Percentiles rank a stretch among this genome's conserved stretches.
phyloP scores from a whole-genome alignment of 768 basidiomycete species.

The Leccinum boreale region DNA sequence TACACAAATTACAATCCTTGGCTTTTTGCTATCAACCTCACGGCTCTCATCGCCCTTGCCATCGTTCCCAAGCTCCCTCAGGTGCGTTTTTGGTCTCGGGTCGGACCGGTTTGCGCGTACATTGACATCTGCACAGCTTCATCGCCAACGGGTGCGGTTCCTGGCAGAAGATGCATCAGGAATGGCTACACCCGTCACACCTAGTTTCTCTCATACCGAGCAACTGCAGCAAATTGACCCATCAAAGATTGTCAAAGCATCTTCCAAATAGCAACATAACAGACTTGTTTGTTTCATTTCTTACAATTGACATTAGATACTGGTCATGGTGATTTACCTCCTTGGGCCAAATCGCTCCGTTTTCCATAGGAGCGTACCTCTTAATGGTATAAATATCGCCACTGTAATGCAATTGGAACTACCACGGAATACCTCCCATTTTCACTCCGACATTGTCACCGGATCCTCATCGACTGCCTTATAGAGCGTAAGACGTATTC shows the following conservation, averaged over 20 bases:
- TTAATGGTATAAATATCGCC: constrained; percentile 34
- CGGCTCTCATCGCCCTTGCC: constrained; percentile 70
- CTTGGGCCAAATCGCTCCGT: constrained; percentile 9
- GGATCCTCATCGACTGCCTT: constrained; percentile 11
- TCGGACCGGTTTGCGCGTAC: constrained; percentile 8
- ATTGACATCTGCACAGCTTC: constrained; percentile 49
- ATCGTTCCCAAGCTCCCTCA: constrained; percentile 96
- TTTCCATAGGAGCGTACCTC: constrained; percentile 27
- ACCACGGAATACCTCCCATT: constrained; percentile 7
- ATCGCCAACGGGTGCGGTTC: constrained; percentile 80
- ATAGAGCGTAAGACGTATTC: constrained; percentile 30
- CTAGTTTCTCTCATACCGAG: constrained; percentile 55
- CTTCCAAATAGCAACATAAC: constrained; percentile 35
- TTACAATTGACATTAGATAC: constrained; percentile 17
- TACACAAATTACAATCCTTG: constrained; percentile 97
- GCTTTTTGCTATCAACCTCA: constrained; percentile 87
- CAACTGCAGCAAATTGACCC: constrained; percentile 26
- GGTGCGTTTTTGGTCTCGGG: constrained; percentile 41
- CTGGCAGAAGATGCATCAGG: constrained; percentile 64
- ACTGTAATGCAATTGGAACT: constrained; percentile 25
- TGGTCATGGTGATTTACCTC: constrained; percentile 10
- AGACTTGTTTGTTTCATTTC: constrained; percentile 7
- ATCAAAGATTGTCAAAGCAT: constrained; percentile 45
- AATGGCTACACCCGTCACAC: constrained; percentile 61
- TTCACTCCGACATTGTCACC: constrained; percentile 4